Base-by-base conservation (phyloP, 306 rosid genomes). In the Quercus berberidifolia region DNA sequence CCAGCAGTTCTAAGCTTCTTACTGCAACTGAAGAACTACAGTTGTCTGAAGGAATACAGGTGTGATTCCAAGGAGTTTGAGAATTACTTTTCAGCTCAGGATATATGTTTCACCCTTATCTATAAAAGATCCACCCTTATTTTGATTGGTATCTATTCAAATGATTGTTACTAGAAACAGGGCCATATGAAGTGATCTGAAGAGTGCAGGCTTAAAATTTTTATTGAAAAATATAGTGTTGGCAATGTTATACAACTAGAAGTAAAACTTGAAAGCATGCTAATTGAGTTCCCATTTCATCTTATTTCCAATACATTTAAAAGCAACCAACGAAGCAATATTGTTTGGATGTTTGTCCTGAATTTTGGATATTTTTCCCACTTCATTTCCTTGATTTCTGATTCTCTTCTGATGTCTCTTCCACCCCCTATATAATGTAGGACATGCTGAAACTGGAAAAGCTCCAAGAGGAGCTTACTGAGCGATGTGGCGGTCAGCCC, bases 31-130 rank as follows among this genome's bases (percentile, higher is more conserved):
- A 95, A 82, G 99, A 95, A 84, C 83, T 89, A 75, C 86, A 91
- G 83, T 80, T 92, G 72, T 95, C 98, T 17, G 94, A 83, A 85
- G 98, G 98, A 87, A 92, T 95, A 79, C 99, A 92, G 99, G 99
- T 95, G 76, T 46, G 74, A n/a, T 76, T 74, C 74, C 43, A 55
- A 82, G 62, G 81, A 68, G 69, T 65, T 57, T 30, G 69, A 9
- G 55, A 70, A 69, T 74, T 35, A 35, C 74, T 74, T 38, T 79
- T 51, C 51, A 73, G 14, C 25, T 72, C n/a, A 73, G 23, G 18
- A 46, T 55, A 12, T 20, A 9, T 64, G 5, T 15, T 55, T 74
- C 46, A n/a, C 51, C 23, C 71, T 74, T 72, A 10, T 18, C 11
- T 38, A 38, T 38, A 38, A 38, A 38, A 7, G 46, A 38, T 38